Evolutionary conservation across 768 basidiomycete species (phyloP).

Genomic region (Dioszegia crocea): DNA sequence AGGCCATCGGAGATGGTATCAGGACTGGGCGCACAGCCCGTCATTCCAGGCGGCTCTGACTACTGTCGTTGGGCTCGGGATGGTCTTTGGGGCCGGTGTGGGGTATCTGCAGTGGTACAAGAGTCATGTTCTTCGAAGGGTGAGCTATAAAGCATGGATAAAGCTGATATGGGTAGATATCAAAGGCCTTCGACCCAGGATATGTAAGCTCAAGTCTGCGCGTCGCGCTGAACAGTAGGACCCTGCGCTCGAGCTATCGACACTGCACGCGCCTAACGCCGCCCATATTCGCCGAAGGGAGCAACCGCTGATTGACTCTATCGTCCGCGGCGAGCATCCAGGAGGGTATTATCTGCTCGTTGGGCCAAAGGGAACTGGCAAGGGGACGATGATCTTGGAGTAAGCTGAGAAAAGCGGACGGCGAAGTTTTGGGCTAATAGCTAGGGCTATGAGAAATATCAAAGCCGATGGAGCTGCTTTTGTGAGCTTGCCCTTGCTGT

Average conservation of each 20-base stretch:
- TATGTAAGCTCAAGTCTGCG: conserved; percentile 62
- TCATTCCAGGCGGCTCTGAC: conserved; percentile 46
- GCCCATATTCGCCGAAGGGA: conserved; percentile 65
- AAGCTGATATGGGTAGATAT: conserved; percentile 57
- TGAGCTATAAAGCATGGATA: conserved; percentile 38
- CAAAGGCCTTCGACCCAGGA: conserved; percentile 69
- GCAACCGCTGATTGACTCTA: conserved; percentile 69
- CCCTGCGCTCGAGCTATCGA: conserved; percentile 35
- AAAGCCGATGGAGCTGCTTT: conserved; percentile 59
- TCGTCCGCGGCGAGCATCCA: conserved; percentile 67
- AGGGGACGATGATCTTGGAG: conserved; percentile 78
- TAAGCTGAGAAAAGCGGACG: conserved; percentile 17
- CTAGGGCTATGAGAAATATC: conserved; percentile 63
- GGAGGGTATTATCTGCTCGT: conserved; percentile 74
- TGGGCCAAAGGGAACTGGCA: conserved; percentile 79
- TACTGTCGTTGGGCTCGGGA: conserved; percentile 42
- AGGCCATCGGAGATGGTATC: conserved; percentile 19
- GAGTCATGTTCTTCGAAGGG: conserved; percentile 73
- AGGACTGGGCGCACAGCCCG: conserved; percentile 32
- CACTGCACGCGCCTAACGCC: conserved; percentile 43
- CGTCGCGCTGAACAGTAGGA: conserved; percentile 20
- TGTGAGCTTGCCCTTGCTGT: conserved; percentile 11
- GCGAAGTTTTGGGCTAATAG: background rate
- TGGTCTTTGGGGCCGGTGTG: conserved; percentile 54
- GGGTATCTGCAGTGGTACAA: conserved; percentile 78